Evolutionary conservation across 2,329 filamentous ascomycete genomes (phyloP).

Genomic region (Plectosphaerella cucumerina): DNA sequence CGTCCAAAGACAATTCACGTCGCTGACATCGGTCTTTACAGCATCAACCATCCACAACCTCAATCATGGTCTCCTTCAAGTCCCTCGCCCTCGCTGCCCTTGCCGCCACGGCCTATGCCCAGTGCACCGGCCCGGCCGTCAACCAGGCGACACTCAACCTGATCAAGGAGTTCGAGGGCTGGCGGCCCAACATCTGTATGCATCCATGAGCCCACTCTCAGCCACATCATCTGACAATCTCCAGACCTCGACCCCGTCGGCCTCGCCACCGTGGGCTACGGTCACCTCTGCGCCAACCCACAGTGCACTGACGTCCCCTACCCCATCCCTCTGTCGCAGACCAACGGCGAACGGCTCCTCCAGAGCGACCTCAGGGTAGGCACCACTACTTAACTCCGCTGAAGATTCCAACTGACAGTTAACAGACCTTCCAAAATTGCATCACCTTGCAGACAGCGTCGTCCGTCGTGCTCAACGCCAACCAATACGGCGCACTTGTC

Average conservation of each 20-base stretch:
- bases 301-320: constrained; percentile 41
- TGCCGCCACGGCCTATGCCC: constrained; percentile 2
- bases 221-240: neutral
- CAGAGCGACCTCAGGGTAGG: constrained; percentile 25
- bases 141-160: constrained; percentile 8
- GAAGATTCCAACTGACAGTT: neutral
- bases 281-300: constrained; percentile 38
- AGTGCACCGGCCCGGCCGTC: constrained; percentile 7
- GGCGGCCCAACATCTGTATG: constrained; percentile 6
- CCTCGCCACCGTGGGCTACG: constrained; percentile 45
- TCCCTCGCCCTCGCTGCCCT: constrained; percentile 3
- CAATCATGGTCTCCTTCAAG: constrained; percentile 2
- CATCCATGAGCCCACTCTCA: no score
- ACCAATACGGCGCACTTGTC: constrained; percentile 49
- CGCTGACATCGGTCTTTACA: no score
- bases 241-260: constrained; percentile 35
- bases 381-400: constrained; percentile 2
- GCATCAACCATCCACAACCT: no score
- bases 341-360: constrained; percentile 34
- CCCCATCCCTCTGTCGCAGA: constrained; percentile 36
- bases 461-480: constrained; percentile 37
- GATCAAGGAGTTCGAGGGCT: constrained; percentile 10
- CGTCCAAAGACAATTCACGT: no score
- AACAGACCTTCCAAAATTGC: constrained; percentile 28
- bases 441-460: constrained; percentile 29